phyloP scores from a whole-genome alignment of 2,329 filamentous ascomycete genomes.

The Penicillium sp. region DNA sequence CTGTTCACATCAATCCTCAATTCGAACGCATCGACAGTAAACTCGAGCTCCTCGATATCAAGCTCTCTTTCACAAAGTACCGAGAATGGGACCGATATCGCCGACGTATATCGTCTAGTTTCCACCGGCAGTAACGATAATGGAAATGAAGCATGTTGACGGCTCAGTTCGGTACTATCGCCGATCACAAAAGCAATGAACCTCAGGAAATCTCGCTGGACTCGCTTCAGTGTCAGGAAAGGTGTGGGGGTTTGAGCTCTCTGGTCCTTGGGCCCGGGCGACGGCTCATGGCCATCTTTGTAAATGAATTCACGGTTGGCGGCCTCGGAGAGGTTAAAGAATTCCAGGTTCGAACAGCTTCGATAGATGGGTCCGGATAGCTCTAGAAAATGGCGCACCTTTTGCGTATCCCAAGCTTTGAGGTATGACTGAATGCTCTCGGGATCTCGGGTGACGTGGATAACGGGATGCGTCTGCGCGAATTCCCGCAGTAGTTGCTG shows the following conservation, averaged over 20 bases:
- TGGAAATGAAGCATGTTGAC: slow-evolving; percentile 54
- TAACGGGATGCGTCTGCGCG: slow-evolving; percentile 64
- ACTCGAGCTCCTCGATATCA: slow-evolving; percentile 64
- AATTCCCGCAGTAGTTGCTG: slow-evolving; percentile 62
- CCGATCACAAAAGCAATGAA: slow-evolving; percentile 62
- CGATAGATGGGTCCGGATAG: slow-evolving; percentile 54
- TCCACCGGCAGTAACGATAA: slow-evolving; percentile 62
- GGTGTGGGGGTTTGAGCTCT: slow-evolving; percentile 50
- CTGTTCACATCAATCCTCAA: slow-evolving; percentile 51
- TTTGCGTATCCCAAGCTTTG: slow-evolving; percentile 54
- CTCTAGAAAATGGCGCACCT: slow-evolving; percentile 59
- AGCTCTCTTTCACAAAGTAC: slow-evolving; percentile 54
- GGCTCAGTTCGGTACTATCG: slow-evolving; percentile 29
- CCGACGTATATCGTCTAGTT: slow-evolving; percentile 64
- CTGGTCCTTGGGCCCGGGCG: slow-evolving; percentile 34
- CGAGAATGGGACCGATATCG: slow-evolving; percentile 61
- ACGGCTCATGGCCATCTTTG: slow-evolving; percentile 25
- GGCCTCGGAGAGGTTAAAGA: slow-evolving; percentile 69
- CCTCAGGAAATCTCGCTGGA: slow-evolving; percentile 67
- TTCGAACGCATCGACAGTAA: slow-evolving; percentile 67
- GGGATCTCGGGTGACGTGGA: slow-evolving; percentile 67
- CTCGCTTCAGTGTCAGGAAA: slow-evolving; percentile 65
- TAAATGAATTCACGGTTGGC: slow-evolving; percentile 21
- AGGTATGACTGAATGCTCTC: slow-evolving; percentile 65
- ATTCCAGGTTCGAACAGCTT: slow-evolving; percentile 70